Evolutionary conservation across 345 rosid species (phyloP).

Genomic region (Abelmoschus esculentus): DNA sequence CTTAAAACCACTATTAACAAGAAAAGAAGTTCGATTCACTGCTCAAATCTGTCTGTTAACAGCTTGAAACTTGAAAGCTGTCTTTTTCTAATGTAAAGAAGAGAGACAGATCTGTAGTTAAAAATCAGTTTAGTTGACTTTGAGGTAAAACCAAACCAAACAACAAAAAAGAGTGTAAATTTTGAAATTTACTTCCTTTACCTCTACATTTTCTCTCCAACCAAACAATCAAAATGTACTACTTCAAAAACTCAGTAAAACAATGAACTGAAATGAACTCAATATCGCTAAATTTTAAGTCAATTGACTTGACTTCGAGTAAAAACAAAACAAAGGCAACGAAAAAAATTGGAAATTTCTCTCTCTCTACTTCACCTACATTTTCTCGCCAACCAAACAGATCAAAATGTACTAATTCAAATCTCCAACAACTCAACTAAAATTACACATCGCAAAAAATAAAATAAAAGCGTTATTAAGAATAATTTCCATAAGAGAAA

Average conservation of each 20-base stretch:
- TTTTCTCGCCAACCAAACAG: slow-evolving; percentile 4
- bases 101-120: neutral
- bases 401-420: neutral
- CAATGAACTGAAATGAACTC: too few species aligned
- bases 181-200: too few species aligned
- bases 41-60: too few species aligned
- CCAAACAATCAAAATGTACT: too few species aligned
- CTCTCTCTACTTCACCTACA: neutral
- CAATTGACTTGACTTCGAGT: neutral
- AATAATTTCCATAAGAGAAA: neutral
- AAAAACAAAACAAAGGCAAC: neutral
- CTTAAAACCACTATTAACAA: neutral
- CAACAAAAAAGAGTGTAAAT: too few species aligned
- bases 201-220: too few species aligned
- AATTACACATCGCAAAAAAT: neutral
- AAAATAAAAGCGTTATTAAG: neutral
- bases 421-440: neutral
- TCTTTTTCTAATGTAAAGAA: neutral
- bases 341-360: neutral
- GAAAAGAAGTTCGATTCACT: too few species aligned
- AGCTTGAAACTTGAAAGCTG: neutral
- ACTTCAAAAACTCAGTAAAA: too few species aligned
- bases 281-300: too few species aligned
- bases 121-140: neutral
- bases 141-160: neutral